Base-by-base conservation (phyloP, 306 rosid species). In the Benincasa hispida region DNA sequence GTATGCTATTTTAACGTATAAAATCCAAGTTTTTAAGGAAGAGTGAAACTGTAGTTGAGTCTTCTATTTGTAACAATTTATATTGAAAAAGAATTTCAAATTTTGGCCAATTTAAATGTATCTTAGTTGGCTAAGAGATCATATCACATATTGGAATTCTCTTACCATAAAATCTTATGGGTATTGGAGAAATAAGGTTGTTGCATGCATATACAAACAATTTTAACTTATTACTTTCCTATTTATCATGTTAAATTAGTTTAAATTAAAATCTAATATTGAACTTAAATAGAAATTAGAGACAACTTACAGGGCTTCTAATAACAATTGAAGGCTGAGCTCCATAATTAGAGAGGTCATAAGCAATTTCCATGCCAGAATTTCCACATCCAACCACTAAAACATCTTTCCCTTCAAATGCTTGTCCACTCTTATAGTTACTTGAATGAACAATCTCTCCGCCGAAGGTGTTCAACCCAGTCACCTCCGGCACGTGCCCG, bases 321-420 rank as follows among this genome's bases (percentile, higher is more conserved):
- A 91, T 58, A 5, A 81, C 68, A 7, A 84, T 78, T 1, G 79
- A 53, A 48, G 82, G 48, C 5, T 24, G 32, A 30, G 84, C 85
- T 8, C 53, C 79, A 32, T 2, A 62, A 18, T 76, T 67, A 0
- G 79, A 61, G 5, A 81, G 78, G 32, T 81, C 84, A 27, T 59
- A 34, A 42, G 78, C 39, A 32, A 81, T 84, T 65, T 84, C 79
- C 87, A 84, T 78, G 6, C 87, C 82, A 0, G 84, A 84, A 42
- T 84, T 84, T 1, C 87, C 87, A 70, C 80, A 69, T 0, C 84
- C 87, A 55, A 84, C 75, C 3, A 84, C 82, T 63, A 84, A 78
- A 61, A 81, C 84, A 39, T 70, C 41, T 37, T 81, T 81, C 0
- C 53, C 79, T 12, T 21, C 37, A 57, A 51, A 81, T 12, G 1